Conservation (phyloP, 768 basidiomycete genomes). For the Mycena amicta region DNA sequence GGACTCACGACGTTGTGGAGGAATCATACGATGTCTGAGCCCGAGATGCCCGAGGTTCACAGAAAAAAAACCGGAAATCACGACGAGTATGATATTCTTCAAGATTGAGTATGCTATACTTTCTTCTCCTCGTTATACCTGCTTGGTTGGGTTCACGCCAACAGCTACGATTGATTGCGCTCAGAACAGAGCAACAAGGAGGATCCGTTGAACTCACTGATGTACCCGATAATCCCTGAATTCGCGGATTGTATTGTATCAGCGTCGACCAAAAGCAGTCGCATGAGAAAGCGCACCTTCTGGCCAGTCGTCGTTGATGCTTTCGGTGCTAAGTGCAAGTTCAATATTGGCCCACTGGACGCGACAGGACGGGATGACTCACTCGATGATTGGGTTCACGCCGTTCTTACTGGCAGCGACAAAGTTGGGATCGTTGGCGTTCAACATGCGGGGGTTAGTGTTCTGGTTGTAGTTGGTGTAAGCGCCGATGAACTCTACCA, state of each 20-base stretch:
- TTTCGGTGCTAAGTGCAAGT: constrained; percentile 24
- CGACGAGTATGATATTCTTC: too few relatives aligned
- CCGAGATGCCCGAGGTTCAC: too few relatives aligned
- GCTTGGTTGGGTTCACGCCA: constrained; percentile 28
- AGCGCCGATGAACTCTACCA: constrained; percentile 27
- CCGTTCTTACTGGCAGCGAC: constrained; percentile 27
- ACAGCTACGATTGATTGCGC: constrained; percentile 24
- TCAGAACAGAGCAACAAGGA: background rate
- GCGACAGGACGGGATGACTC: background rate
- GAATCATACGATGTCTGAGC: too few relatives aligned
- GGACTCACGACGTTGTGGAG: too few relatives aligned
- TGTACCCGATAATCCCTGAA: constrained; percentile 26
- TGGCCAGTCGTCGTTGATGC: constrained; percentile 34
- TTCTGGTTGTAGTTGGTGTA: constrained; percentile 34
- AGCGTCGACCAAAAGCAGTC: background rate
- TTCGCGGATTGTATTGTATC: background rate
- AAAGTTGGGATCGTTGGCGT: constrained; percentile 35
- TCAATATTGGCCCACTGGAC: background rate
- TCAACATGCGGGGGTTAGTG: constrained; percentile 29
- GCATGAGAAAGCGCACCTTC: constrained; percentile 20
- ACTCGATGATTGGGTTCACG: constrained; percentile 33
- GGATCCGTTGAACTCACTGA: constrained; percentile 22
- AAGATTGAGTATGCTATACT: too few relatives aligned
- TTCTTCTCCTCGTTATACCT: too few relatives aligned
- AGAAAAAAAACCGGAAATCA: too few relatives aligned